Base-by-base conservation (phyloP, 2,329 filamentous ascomycete species). In the Aspergillus glaucus region DNA sequence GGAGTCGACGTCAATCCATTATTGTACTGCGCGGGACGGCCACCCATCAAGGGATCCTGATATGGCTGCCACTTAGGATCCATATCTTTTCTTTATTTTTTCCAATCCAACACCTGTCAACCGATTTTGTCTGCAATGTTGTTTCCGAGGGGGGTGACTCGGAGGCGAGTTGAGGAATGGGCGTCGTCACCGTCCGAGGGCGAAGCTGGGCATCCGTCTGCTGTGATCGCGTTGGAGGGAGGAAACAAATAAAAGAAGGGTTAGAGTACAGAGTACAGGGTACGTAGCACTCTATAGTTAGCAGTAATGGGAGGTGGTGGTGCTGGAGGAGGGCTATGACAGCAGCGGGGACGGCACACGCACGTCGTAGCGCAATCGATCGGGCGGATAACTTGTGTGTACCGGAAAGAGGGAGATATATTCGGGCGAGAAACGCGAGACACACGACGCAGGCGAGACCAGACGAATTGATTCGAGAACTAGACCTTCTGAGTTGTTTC, bases 61-160 rank as follows among this genome's bases (percentile, higher is more conserved):
- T 87, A 88, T 55, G 78, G 69, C 73, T 84, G 81, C 84, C 83
- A 87, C 75, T 85, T 69, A 44, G 65, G 74, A 73, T 80, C 78
- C 79, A 81, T 79, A 60, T 60, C 55, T 56, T 51, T 49, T 48
- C 46, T 51, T 59, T 43, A 34, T 28, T 39, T 49, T 17, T 36
- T 22, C 49, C 46, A 49, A 57, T 44, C 6, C 17, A 17, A 28
- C 15, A n/a, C 42, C n/a, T 44, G 22, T 32, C 15, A 7, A 43
- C 9, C 26, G 9, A 30, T 30, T 30, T 12, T 12, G 26, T 30
- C 26, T 30, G 26, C 10, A 30, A 30, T 30, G 26, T 30, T 30
- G 26, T 30, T 12, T 12, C 10, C 26, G 26, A 30, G 26, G 26
- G 26, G 26, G 26, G 3, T 30, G 26, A 30, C 26, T 30, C 26